phyloP scores from a whole-genome alignment of 164 flowering plant species.

The Stephania japonica region DNA sequence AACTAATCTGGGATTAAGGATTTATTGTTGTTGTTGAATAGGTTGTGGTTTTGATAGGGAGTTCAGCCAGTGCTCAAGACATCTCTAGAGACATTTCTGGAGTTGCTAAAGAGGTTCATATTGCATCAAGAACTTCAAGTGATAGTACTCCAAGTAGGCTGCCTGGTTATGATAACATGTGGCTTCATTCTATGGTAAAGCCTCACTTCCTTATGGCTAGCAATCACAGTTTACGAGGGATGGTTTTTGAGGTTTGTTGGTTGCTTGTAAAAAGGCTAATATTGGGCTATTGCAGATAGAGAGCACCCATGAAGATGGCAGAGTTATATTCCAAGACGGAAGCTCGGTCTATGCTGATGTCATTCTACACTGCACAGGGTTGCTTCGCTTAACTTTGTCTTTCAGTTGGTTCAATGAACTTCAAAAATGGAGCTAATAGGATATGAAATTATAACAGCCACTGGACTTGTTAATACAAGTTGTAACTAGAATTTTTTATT shows the following conservation, averaged over 20 bases:
- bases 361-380: slow-evolving; percentile 82
- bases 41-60: slow-evolving; percentile 78
- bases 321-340: slow-evolving; percentile 50
- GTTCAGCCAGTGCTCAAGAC: slow-evolving; percentile 69
- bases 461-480: no score
- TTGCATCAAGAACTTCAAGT: slow-evolving; percentile 49
- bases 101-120: slow-evolving; percentile 81
- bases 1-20: no score
- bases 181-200: slow-evolving; percentile 84
- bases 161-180: slow-evolving; percentile 56
- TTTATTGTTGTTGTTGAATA: slow-evolving; percentile 15
- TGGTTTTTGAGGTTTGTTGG: not conserved
- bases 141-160: slow-evolving; percentile 27
- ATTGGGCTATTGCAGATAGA: slow-evolving; percentile 46
- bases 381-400: slow-evolving; percentile 5
- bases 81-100: slow-evolving; percentile 65
- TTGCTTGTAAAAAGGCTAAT: slow-evolving; percentile 15
- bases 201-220: slow-evolving; percentile 5
- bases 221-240: slow-evolving; percentile 1
- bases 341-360: slow-evolving; percentile 36
- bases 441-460: no score
- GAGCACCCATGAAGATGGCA: slow-evolving; percentile 49
- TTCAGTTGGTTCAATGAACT: not conserved
- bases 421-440: not conserved
- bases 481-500: not conserved